These are phyloP conservation scores for Linnemannia zychae DNA, from an alignment of 192 early-diverging fungal species.

Conservation along the genomic window DNA sequence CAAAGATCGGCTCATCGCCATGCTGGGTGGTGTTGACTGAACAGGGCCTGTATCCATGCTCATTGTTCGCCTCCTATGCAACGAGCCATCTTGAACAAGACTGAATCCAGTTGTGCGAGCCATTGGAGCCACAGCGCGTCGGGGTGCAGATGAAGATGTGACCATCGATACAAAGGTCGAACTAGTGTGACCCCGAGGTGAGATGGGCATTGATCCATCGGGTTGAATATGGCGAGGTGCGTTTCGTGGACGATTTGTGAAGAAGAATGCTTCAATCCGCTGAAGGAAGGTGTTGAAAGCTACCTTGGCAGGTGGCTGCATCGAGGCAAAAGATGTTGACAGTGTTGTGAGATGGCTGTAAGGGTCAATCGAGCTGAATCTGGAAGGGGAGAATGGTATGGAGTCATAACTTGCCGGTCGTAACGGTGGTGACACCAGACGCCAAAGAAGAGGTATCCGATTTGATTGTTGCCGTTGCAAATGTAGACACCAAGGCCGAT, in stretches of 20 bases:
- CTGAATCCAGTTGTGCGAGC: slow-evolving; percentile 3
- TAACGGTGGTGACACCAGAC: slow-evolving; percentile 9
- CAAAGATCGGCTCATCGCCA: slow-evolving; percentile 16
- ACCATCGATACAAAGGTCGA: too few species aligned
- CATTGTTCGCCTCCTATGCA: slow-evolving; percentile 7
- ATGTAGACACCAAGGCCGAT: slow-evolving; percentile 38
- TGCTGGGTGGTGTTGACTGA: not conserved
- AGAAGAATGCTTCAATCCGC: slow-evolving; percentile 2
- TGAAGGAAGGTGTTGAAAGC: not conserved
- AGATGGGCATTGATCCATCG: not conserved
- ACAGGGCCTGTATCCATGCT: not conserved
- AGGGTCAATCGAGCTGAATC: not conserved
- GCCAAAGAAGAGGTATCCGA: slow-evolving; percentile 24
- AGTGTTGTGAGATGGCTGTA: not conserved
- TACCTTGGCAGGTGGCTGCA: slow-evolving; percentile 7
- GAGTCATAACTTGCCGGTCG: not conserved
- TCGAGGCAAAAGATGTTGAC: not conserved
- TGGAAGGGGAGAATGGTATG: not conserved
- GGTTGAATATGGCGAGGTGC: not conserved
- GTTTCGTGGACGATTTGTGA: not conserved
- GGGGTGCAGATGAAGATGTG: not conserved
- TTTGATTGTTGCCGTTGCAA: slow-evolving; percentile 15
- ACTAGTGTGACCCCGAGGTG: not conserved
- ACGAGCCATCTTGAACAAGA: not conserved
- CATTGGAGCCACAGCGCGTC: not conserved